phyloP scores from a whole-genome alignment of 1,284 basidiomycete species.

The Phylloporus sp. region DNA sequence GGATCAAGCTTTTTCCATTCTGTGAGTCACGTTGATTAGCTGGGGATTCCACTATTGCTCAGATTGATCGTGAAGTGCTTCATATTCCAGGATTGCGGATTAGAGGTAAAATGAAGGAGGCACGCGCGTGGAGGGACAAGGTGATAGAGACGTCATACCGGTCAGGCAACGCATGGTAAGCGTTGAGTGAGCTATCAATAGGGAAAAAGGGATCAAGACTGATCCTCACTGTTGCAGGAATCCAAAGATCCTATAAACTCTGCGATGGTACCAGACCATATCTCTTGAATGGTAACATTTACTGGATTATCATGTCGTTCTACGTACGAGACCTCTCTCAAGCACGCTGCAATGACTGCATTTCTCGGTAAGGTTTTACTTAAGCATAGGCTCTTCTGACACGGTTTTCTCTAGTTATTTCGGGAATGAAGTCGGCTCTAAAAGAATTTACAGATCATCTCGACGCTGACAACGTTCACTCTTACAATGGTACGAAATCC shows the following conservation, averaged over 20 bases:
- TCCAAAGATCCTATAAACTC: background rate
- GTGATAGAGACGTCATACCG: slow-evolving; percentile 18
- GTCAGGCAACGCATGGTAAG: slow-evolving; percentile 11
- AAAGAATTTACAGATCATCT: background rate
- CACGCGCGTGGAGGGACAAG: slow-evolving; percentile 1
- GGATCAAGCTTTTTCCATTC: slow-evolving; percentile 28
- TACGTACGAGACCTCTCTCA: background rate
- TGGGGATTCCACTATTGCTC: too few species aligned
- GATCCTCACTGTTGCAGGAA: background rate
- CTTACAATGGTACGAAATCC: too few species aligned
- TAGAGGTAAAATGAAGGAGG: slow-evolving; percentile 8
- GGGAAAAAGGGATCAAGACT: background rate
- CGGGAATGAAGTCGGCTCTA: background rate
- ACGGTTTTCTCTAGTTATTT: slow-evolving; percentile 15
- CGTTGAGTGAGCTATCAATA: background rate
- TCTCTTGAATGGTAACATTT: background rate
- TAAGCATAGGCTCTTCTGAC: slow-evolving; percentile 17
- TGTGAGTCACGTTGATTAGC: slow-evolving; percentile 13
- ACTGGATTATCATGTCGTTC: background rate
- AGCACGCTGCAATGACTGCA: too few species aligned
- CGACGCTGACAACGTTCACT: too few species aligned
- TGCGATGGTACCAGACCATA: slow-evolving; percentile 13
- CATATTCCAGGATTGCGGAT: slow-evolving; percentile 21
- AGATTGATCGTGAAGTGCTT: slow-evolving; percentile 17
- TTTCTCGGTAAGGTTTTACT: too few species aligned